Evolutionary conservation across 1,139 yeast genomes (phyloP).

Genomic region (Blastobotrys malaysiensis): DNA sequence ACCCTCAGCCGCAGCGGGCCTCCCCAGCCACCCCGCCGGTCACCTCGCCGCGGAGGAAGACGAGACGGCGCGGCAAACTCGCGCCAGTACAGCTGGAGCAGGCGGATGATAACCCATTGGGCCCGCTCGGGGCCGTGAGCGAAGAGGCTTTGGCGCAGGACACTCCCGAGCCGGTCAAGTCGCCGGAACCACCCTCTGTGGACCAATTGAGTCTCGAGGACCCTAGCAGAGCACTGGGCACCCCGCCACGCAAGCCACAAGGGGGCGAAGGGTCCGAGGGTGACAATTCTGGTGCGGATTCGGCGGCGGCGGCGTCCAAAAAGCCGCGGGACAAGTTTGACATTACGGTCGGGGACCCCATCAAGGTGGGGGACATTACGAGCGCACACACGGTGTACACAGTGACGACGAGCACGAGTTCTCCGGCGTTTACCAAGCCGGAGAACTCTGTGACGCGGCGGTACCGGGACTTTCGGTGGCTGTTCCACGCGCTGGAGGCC

Average conservation of each 20-base stretch:
- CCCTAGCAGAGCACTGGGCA: neutral
- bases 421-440: slow-evolving; percentile 36
- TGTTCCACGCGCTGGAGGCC: slow-evolving; percentile 78
- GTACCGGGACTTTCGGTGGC: slow-evolving; percentile 80
- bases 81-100: slow-evolving; percentile 11
- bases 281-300: neutral
- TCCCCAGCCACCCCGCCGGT: slow-evolving; percentile 8
- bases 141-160: neutral
- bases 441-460: slow-evolving; percentile 61
- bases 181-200: neutral
- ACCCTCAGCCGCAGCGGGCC: slow-evolving; percentile 3
- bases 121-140: slow-evolving; percentile 10
- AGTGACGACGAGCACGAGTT: slow-evolving; percentile 53
- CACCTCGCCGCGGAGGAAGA: slow-evolving; percentile 7
- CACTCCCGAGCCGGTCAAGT: neutral
- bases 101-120: slow-evolving; percentile 11
- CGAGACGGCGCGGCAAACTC: slow-evolving; percentile 15
- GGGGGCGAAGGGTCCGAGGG: neutral
- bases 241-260: neutral
- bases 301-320: neutral
- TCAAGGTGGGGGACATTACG: slow-evolving; percentile 85
- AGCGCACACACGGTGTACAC: slow-evolving; percentile 85
- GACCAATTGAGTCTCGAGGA: neutral
- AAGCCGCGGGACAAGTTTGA: slow-evolving; percentile 36
- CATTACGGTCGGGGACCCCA: slow-evolving; percentile 83